phyloP scores from a whole-genome alignment of 2,329 filamentous ascomycete genomes.

The Alternaria infectoria region DNA sequence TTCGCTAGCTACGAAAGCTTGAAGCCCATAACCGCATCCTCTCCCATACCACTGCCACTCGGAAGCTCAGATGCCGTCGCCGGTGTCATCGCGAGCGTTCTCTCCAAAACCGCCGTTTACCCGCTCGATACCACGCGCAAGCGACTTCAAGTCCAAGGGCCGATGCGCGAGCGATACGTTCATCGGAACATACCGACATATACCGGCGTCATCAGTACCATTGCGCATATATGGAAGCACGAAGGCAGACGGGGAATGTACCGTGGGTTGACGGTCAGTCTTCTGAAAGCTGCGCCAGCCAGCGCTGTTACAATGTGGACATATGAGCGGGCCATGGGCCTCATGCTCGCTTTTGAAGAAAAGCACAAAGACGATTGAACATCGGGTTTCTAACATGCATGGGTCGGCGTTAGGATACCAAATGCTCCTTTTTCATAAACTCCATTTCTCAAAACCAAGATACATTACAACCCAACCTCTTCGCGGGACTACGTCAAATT shows the following conservation, averaged over 20 bases:
- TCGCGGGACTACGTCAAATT: neutral
- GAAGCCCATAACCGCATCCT: conserved; percentile 51
- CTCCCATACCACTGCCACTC: conserved; percentile 66
- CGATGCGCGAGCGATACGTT: conserved; percentile 78
- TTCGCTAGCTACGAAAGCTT: conserved; percentile 87
- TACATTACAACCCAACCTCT: neutral
- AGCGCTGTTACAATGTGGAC: conserved; percentile 95
- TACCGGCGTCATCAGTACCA: conserved; percentile 67
- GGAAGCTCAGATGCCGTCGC: conserved; percentile 84
- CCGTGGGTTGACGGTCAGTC: conserved; percentile 82
- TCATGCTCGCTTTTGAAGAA: conserved; percentile 55
- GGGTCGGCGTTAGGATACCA: neutral
- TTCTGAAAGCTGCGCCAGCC: conserved; percentile 92
- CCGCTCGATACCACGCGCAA: conserved; percentile 93
- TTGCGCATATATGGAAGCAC: conserved; percentile 69
- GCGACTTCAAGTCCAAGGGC: conserved; percentile 92
- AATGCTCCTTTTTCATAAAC: neutral
- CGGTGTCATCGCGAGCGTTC: conserved; percentile 77
- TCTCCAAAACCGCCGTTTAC: conserved; percentile 89
- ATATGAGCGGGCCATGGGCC: conserved; percentile 76
- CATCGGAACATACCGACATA: conserved; percentile 91
- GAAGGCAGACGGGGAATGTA: conserved; percentile 86
- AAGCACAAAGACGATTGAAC: conserved; percentile 8
- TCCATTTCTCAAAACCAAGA: neutral
- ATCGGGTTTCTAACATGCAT: neutral